Conservation (phyloP, 805 yeast species). For the Pichia manshurica region DNA sequence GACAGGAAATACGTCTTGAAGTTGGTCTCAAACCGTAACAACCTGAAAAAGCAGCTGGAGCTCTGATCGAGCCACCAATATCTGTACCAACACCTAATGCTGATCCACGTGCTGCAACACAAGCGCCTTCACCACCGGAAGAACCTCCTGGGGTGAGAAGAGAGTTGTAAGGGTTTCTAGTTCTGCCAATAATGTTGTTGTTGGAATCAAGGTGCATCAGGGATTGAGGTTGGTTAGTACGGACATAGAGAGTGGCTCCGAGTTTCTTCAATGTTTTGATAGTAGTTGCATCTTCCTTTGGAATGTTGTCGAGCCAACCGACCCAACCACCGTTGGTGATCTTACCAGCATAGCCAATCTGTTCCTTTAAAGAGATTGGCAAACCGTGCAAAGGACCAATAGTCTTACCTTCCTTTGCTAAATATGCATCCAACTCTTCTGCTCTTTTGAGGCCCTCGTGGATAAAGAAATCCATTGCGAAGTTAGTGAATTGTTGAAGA, state of each 20-base stretch:
- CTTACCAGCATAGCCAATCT: conserved; percentile 47
- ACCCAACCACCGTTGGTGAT: conserved; percentile 60
- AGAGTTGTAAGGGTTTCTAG: conserved; percentile 54
- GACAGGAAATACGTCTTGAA: conserved; percentile 43
- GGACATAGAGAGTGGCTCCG: conserved; percentile 58
- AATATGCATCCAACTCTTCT: conserved; percentile 48
- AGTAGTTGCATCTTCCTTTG: conserved; percentile 42
- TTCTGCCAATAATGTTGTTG: conserved; percentile 54
- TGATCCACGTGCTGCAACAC: conserved; percentile 54
- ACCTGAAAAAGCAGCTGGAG: conserved; percentile 63
- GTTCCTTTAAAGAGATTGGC: conserved; percentile 66
- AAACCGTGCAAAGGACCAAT: conserved; percentile 67
- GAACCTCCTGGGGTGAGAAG: conserved; percentile 65
- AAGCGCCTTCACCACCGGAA: conserved; percentile 67
- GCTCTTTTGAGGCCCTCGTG: conserved; percentile 58
- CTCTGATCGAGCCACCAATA: conserved; percentile 66
- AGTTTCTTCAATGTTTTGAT: conserved; percentile 41
- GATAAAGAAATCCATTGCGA: conserved; percentile 50
- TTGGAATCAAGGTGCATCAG: conserved; percentile 64
- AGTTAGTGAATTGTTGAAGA: conserved; percentile 56
- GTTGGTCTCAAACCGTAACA: conserved; percentile 60
- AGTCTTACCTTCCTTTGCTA: conserved; percentile 42
- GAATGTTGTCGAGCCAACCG: conserved; percentile 41
- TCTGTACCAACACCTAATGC: conserved; percentile 58
- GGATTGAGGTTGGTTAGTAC: conserved; percentile 66